Evolutionary conservation across 768 basidiomycete genomes (phyloP), one percentile per base, ranked within the genome.

Genomic region (Roridomyces roridus): DNA sequence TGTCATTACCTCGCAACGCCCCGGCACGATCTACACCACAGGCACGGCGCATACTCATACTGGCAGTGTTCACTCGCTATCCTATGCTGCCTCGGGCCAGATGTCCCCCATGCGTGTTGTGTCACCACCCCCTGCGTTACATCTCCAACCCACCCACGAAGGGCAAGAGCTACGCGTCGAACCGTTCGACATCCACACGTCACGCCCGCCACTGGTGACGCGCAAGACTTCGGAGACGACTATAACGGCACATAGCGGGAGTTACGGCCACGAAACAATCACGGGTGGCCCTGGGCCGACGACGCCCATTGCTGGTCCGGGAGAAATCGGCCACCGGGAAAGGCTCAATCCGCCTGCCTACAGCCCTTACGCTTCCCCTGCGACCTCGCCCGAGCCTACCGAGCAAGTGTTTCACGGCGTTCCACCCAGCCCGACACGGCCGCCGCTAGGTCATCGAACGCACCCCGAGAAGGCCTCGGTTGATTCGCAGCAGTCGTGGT

Each of bases 331-430:
- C 47, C 28, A 45, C 15, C 60, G 47, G 24, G 12, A 18, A 18
- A 51, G 46, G 12, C 47, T 45, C 31, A 51, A 57, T 39, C 79
- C 79, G 2, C 79, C 79, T 14, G 70, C 75, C 0, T 79, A 80
- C 49, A 70, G 61, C n/a, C 66, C 66, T 23, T 65, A 68, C n/a
- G 49, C 68, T 11, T 47, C 65, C 11, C 67, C 55, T 4, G 39
- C 55, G 11, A 44, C 58, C 4, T 60, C 72, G 1, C 64, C 72
- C 6, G 53, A 61, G n/a, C 55, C 63, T 6, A 60, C 54, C 15
- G 47, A 62, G 15, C 3, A 10, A 10, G 7, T 3, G 15, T 12
- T 51, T 62, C 21, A 36, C 55, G 15, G 53, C 51, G 26, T 65
- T 44, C 12, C 71, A 65, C 20, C 47, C 51, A 28, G 6, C 11